Conservation (phyloP, 805 yeast genomes). For the Candida mattraensis region DNA sequence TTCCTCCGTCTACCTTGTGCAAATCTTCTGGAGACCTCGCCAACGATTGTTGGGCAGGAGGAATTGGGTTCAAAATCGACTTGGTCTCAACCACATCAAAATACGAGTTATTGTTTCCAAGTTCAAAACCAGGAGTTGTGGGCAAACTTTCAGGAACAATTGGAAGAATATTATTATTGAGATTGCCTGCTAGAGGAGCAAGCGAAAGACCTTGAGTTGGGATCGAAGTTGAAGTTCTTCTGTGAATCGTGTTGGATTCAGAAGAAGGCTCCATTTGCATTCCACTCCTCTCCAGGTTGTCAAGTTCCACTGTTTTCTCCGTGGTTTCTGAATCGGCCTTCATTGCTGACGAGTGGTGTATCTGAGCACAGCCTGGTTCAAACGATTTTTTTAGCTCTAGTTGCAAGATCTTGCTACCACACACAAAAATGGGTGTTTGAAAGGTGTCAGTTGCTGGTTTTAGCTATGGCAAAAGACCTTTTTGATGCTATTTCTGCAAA, state of each 20-base stretch:
- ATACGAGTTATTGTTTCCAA: slow-evolving; percentile 23
- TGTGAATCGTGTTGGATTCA: slow-evolving; percentile 6
- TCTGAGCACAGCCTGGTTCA: no score
- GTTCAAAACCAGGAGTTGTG: slow-evolving; percentile 40
- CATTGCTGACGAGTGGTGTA: no score
- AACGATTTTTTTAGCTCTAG: no score
- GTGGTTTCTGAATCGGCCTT: no score
- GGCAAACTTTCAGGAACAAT: slow-evolving; percentile 43
- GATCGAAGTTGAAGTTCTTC: slow-evolving; percentile 10
- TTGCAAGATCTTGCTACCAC: no score
- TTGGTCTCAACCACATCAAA: slow-evolving; percentile 18
- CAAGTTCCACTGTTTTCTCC: no score
- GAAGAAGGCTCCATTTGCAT: no score
- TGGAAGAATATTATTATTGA: slow-evolving; percentile 31
- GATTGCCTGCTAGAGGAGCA: slow-evolving; percentile 10
- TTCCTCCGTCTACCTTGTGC: slow-evolving; percentile 21
- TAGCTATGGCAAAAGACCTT: no score
- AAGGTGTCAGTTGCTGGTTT: no score
- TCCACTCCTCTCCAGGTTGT: no score
- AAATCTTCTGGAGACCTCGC: not conserved
- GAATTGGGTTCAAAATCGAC: slow-evolving; percentile 14
- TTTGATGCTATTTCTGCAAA: no score
- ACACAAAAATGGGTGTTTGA: no score
- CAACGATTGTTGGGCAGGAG: slow-evolving; percentile 18
- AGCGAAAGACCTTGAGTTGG: slow-evolving; percentile 2